Evolutionary conservation across 1,284 basidiomycete species (phyloP).

Genomic region (Uromyces viciae-fabae): DNA sequence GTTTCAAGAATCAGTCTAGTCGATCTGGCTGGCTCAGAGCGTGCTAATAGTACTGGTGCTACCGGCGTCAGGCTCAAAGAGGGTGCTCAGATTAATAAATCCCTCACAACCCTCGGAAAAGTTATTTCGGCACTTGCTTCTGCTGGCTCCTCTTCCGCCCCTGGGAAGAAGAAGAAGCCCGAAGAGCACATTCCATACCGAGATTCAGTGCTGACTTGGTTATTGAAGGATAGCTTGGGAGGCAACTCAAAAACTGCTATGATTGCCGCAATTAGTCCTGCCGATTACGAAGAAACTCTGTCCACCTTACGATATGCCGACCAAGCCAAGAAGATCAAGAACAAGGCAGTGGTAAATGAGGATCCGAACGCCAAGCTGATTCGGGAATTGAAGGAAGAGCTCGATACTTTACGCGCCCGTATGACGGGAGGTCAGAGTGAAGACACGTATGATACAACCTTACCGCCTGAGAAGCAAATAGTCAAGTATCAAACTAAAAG

Average conservation of each 20-base stretch:
- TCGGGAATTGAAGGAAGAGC: constrained; percentile 94
- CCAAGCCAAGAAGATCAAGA: constrained; percentile 98
- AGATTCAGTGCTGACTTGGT: constrained; percentile 63
- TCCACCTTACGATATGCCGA: constrained; percentile 94
- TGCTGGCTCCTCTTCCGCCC: constrained; percentile 77
- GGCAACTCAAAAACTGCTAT: constrained; percentile 56
- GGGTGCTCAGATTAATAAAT: constrained; percentile 54
- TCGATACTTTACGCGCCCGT: constrained; percentile 61
- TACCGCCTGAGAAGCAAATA: constrained; percentile 90
- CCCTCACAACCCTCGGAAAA: constrained; percentile 48
- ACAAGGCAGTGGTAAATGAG: constrained; percentile 97
- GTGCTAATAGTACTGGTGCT: constrained; percentile 54
- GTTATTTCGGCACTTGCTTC: constrained; percentile 57
- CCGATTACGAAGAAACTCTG: constrained; percentile 95
- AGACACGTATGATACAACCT: constrained; percentile 75
- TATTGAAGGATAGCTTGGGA: constrained; percentile 53
- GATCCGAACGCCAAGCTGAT: constrained; percentile 98
- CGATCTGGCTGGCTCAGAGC: constrained; percentile 45
- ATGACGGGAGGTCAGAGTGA: constrained; percentile 58
- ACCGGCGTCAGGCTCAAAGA: constrained; percentile 54
- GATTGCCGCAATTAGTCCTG: constrained; percentile 94
- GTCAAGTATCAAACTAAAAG: constrained; percentile 91
- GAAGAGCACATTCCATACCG: constrained; percentile 63
- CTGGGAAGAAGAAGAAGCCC: constrained; percentile 71
- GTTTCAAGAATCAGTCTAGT: constrained; percentile 85